Percentiles rank a stretch among this genome's conserved stretches.
These are phyloP conservation scores for Brassica napus DNA, from an alignment of 345 rosid genomes.

Conservation along the genomic window DNA sequence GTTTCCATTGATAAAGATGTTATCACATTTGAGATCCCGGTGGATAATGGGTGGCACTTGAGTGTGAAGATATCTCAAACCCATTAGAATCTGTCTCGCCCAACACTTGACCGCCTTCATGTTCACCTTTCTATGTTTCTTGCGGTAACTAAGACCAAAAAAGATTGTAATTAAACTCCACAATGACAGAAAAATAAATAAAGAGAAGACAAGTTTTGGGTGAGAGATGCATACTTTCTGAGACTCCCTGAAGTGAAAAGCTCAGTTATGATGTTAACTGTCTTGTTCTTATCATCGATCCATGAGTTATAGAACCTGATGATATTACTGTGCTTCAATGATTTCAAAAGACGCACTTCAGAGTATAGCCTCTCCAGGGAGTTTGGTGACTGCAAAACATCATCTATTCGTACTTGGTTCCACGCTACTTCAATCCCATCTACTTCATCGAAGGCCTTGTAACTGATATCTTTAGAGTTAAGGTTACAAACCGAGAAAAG, in stretches of 20 bases:
- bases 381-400: constrained; percentile 81
- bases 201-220: constrained; percentile 10
- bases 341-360: constrained; percentile 87
- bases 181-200: not conserved
- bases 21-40: constrained; percentile 94
- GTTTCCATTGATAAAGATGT: constrained; percentile 90
- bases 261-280: constrained; percentile 90
- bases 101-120: constrained; percentile 85
- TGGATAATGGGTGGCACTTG: constrained; percentile 88
- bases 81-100: constrained; percentile 87
- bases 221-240: constrained; percentile 65
- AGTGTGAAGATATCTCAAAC: constrained; percentile 76
- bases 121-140: constrained; percentile 83
- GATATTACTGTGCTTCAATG: constrained; percentile 77
- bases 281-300: constrained; percentile 91
- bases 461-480: constrained; percentile 50
- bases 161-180: constrained; percentile 28
- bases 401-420: constrained; percentile 91
- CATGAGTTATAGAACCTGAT: constrained; percentile 82
- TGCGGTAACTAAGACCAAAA: constrained; percentile 66
- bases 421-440: constrained; percentile 99
- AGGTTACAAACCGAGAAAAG: constrained; percentile 32
- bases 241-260: constrained; percentile 92
- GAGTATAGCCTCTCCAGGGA: constrained; percentile 86
- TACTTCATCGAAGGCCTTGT: constrained; percentile 92